phyloP scores from a whole-genome alignment of 768 basidiomycete species.

The Suillus subluteus region DNA sequence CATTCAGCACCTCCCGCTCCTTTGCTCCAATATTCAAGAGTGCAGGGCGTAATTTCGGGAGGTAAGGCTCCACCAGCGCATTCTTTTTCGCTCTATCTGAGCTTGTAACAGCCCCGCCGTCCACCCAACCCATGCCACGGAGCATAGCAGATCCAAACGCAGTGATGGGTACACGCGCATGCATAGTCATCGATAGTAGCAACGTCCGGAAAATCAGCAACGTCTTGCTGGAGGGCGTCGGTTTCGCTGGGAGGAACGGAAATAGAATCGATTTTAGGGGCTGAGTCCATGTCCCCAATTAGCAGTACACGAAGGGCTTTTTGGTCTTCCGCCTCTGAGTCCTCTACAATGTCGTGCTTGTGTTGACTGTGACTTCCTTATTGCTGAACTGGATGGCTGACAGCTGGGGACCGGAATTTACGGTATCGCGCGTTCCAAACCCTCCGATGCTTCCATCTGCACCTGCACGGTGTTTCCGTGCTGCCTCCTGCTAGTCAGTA shows the following conservation, averaged over 20 bases:
- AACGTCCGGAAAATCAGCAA: constrained; percentile 74
- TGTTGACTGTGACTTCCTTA: constrained; percentile 28
- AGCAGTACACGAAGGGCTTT: constrained; percentile 80
- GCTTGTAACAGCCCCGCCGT: constrained; percentile 71
- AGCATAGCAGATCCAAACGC: constrained; percentile 93
- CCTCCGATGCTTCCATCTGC: constrained; percentile 78
- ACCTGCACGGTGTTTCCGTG: no score
- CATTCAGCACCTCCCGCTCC: constrained; percentile 72
- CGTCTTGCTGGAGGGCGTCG: constrained; percentile 87
- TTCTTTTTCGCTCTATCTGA: constrained; percentile 51
- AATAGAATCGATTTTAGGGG: constrained; percentile 63
- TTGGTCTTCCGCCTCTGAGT: constrained; percentile 79
- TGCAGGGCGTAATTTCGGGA: constrained; percentile 82
- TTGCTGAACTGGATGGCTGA: constrained; percentile 63
- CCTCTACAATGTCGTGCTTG: constrained; percentile 33
- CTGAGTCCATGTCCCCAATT: constrained; percentile 45
- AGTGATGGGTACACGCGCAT: constrained; percentile 86
- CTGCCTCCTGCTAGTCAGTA: no score
- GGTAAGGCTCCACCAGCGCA: constrained; percentile 74
- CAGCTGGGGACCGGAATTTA: constrained; percentile 76
- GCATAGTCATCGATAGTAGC: constrained; percentile 86
- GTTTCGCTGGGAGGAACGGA: constrained; percentile 66
- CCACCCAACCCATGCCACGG: constrained; percentile 97
- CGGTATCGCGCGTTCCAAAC: constrained; percentile 70
- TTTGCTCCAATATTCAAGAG: constrained; percentile 95